Evolutionary conservation across 805 yeast species (phyloP).

Genomic region (Ogataea corticis): DNA sequence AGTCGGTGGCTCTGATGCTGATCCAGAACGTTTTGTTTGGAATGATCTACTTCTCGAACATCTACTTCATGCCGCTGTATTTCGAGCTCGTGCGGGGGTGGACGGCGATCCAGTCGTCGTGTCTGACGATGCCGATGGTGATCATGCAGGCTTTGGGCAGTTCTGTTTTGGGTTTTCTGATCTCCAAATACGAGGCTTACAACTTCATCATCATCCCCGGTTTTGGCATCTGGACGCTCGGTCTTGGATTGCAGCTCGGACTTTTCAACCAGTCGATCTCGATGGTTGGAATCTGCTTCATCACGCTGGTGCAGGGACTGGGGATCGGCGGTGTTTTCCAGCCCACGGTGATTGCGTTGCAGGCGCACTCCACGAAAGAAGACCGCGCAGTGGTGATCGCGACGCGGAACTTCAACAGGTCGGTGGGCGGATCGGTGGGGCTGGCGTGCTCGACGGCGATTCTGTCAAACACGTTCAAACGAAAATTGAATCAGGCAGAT

Average conservation of each 20-base stretch:
- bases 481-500: conserved; percentile 10
- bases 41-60: conserved; percentile 45
- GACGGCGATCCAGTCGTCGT: conserved; percentile 41
- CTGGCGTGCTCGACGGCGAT: conserved; percentile 43
- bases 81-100: conserved; percentile 46
- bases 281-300: conserved; percentile 38
- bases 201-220: conserved; percentile 43
- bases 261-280: conserved; percentile 33
- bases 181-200: conserved; percentile 45
- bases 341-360: conserved; percentile 57
- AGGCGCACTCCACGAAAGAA: conserved; percentile 48
- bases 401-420: conserved; percentile 54
- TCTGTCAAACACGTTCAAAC: conserved; percentile 30
- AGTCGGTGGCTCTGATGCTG: conserved; percentile 37
- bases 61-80: conserved; percentile 50
- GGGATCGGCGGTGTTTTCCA: conserved; percentile 55
- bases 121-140: conserved; percentile 46
- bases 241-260: conserved; percentile 40
- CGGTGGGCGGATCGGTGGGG: conserved; percentile 65
- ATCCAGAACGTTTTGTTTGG: conserved; percentile 49
- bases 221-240: conserved; percentile 41
- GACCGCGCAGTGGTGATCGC: conserved; percentile 62
- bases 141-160: conserved; percentile 44
- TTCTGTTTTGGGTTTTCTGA: conserved; percentile 45
- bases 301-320: conserved; percentile 38